These are phyloP conservation scores for Rhodotorula graminis DNA, from an alignment of 768 basidiomycete species.

Conservation along the genomic window DNA sequence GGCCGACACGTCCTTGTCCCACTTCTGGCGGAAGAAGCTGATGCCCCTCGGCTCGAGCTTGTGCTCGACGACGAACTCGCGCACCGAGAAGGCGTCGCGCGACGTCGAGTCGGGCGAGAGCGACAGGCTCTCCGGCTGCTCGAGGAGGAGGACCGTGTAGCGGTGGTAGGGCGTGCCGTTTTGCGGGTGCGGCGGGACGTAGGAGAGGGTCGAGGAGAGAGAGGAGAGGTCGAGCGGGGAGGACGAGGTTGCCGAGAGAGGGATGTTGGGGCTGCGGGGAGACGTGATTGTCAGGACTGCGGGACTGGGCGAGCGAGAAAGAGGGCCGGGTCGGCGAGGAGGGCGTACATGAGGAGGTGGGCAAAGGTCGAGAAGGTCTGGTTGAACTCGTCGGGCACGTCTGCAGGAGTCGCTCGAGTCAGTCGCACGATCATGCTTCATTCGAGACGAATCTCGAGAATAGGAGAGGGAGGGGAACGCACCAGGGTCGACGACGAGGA, in stretches of 20 bases:
- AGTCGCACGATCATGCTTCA: no score
- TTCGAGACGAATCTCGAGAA: no score
- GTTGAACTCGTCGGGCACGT: slow-evolving; percentile 71
- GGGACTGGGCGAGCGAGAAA: background rate
- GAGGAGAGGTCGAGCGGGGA: slow-evolving; percentile 29
- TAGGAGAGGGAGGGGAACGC: no score
- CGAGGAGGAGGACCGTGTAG: slow-evolving; percentile 70
- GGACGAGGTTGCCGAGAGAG: slow-evolving; percentile 55
- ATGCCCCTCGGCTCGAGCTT: slow-evolving; percentile 61
- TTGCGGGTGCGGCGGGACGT: slow-evolving; percentile 88
- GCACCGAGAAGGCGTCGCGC: slow-evolving; percentile 55
- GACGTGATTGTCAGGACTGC: no score
- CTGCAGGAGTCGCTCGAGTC: slow-evolving; percentile 49
- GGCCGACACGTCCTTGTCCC: slow-evolving; percentile 54
- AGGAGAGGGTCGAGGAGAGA: slow-evolving; percentile 49
- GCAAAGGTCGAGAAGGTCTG: slow-evolving; percentile 66
- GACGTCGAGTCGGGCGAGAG: background rate
- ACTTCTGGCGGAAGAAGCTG: slow-evolving; percentile 77
- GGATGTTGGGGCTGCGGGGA: slow-evolving; percentile 69
- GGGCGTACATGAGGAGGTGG: slow-evolving; percentile 76
- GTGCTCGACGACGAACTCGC: slow-evolving; percentile 59
- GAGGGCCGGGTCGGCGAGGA: background rate
- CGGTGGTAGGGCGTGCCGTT: slow-evolving; percentile 85
- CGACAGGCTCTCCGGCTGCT: slow-evolving; percentile 52
- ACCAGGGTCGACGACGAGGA: slow-evolving; percentile 86